A percentile compares a stretch with the other conserved stretches of the same genome.
These are phyloP conservation scores for Solanum infundibuliforme DNA, from an alignment of 257 asterid genomes.

Conservation along the genomic window DNA sequence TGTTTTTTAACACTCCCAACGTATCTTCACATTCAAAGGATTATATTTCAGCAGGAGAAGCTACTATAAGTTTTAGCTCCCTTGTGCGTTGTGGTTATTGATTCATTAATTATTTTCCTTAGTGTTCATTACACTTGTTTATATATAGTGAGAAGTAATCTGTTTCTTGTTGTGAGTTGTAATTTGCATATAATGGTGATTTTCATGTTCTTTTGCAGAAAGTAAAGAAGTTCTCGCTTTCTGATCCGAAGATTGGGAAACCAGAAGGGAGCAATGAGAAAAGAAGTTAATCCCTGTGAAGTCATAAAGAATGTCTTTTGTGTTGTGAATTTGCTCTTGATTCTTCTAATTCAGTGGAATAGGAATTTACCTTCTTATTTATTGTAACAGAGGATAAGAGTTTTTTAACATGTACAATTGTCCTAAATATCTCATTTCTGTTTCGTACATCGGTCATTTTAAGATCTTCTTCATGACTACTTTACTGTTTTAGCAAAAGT, in stretches of 20 bases:
- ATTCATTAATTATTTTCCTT: background rate
- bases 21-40: background rate
- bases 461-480: background rate
- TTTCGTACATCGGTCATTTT: background rate
- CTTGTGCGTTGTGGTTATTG: background rate
- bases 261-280: background rate
- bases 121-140: background rate
- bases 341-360: background rate
- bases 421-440: background rate
- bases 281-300: background rate
- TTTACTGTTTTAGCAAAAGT: background rate
- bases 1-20: background rate
- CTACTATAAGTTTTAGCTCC: background rate
- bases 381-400: background rate
- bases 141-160: too few relatives aligned
- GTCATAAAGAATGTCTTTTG: background rate
- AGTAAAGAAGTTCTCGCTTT: conserved; percentile 25
- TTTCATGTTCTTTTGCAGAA: conserved; percentile 9
- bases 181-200: background rate
- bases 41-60: background rate
- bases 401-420: background rate
- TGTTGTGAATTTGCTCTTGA: background rate
- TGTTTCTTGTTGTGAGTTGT: background rate
- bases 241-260: conserved; percentile 3
- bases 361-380: background rate